phyloP scores from a whole-genome alignment of 2,329 filamentous ascomycete genomes.

The Paecilomyces variotii region DNA sequence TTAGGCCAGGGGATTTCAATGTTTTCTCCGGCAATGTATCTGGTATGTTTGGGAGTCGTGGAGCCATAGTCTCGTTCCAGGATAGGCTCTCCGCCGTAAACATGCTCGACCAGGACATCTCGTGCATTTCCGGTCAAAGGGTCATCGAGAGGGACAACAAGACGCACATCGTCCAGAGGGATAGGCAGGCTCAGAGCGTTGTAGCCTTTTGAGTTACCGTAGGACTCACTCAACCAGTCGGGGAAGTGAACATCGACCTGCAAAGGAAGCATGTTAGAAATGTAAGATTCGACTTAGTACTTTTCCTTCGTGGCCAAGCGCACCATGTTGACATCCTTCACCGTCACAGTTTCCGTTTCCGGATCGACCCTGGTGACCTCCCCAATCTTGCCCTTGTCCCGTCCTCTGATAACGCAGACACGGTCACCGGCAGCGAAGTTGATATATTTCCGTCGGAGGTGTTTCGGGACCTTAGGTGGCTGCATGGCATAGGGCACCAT shows the following conservation, averaged over 20 bases:
- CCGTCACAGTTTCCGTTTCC: conserved; percentile 49
- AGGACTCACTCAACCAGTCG: conserved; percentile 26
- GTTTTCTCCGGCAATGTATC: conserved; percentile 62
- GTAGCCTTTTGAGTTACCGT: conserved; percentile 33
- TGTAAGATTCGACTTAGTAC: conserved; percentile 18
- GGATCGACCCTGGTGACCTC: conserved; percentile 52
- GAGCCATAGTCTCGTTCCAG: conserved; percentile 44
- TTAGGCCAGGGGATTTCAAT: conserved; percentile 70
- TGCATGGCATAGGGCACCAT: conserved; percentile 32
- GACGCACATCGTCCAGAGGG: conserved; percentile 64
- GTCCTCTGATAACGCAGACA: conserved; percentile 71
- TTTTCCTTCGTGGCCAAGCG: conserved; percentile 10
- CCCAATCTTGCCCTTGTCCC: conserved; percentile 77
- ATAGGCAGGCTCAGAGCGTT: conserved; percentile 49
- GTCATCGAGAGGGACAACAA: conserved; percentile 69
- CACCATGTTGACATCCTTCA: conserved; percentile 59
- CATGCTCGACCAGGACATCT: conserved; percentile 70
- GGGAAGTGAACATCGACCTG: conserved; percentile 38
- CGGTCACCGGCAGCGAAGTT: conserved; percentile 64
- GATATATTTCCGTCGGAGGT: conserved; percentile 41
- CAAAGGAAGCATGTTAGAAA: conserved; percentile 1
- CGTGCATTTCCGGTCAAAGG: conserved; percentile 54
- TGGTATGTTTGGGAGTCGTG: conserved; percentile 31
- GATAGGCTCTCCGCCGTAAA: conserved; percentile 48
- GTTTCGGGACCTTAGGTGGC: conserved; percentile 33